Percentiles rank a stretch among this genome's conserved stretches.
phyloP scores from a whole-genome alignment of 2,329 filamentous ascomycete genomes.

The Chalaropsis ovoidea region DNA sequence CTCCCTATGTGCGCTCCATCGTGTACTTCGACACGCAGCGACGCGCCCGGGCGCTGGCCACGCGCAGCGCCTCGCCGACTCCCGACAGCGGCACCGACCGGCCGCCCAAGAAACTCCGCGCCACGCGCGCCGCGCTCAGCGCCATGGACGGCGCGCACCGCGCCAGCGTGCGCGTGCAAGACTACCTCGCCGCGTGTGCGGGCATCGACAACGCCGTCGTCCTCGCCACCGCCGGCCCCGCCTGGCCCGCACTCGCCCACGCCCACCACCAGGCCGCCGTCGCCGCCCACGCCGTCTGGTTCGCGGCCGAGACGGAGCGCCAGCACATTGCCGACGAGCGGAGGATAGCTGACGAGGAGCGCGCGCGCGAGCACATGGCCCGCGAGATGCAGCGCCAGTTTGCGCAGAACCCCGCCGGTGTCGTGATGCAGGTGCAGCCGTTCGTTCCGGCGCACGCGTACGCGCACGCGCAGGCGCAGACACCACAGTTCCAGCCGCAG shows the following conservation, averaged over 20 bases:
- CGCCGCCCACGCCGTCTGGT: neutral
- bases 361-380: neutral
- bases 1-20: constrained; percentile 82
- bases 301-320: neutral
- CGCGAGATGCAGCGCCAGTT: constrained; percentile 9
- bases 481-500: neutral
- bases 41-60: constrained; percentile 48
- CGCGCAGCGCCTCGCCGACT: constrained; percentile 50
- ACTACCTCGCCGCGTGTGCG: constrained; percentile 15
- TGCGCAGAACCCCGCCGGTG: neutral
- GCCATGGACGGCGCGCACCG: constrained; percentile 59
- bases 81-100: constrained; percentile 44
- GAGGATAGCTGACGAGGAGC: neutral
- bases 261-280: neutral
- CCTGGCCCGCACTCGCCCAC: neutral
- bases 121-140: constrained; percentile 62
- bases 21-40: constrained; percentile 63
- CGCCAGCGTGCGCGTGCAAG: neutral
- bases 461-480: no score
- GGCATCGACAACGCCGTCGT: constrained; percentile 5
- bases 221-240: constrained; percentile 5
- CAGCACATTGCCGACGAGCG: neutral
- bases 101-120: constrained; percentile 47
- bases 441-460: neutral
- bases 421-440: constrained; percentile 11